Evolutionary conservation across 305 asterid genomes (phyloP).

Genomic region (Lippia alba): DNA sequence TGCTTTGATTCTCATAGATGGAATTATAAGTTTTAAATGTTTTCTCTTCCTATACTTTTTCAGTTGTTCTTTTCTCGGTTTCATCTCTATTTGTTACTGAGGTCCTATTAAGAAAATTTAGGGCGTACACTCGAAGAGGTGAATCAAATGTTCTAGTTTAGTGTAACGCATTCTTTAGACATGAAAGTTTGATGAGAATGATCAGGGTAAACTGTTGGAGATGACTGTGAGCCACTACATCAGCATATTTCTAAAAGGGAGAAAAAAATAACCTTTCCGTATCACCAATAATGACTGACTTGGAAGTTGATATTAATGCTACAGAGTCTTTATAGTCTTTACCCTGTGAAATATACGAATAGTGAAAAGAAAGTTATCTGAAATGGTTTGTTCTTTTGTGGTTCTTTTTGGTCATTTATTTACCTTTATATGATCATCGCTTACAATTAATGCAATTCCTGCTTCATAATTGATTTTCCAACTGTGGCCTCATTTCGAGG

Average conservation of each 20-base stretch:
- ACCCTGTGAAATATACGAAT: conserved; percentile 26
- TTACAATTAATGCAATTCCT: conserved; percentile 30
- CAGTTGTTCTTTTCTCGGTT: neutral
- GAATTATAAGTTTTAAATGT: neutral
- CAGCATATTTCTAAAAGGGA: conserved; percentile 14
- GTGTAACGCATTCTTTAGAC: conserved; percentile 23
- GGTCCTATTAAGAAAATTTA: conserved; percentile 5
- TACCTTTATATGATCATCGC: conserved; percentile 36
- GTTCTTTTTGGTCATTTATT: conserved; percentile 23
- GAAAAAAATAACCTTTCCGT: neutral
- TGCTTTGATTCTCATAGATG: conserved; percentile 2
- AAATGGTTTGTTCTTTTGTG: conserved; percentile 38
- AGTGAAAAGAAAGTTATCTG: conserved; percentile 36
- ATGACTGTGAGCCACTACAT: conserved; percentile 23
- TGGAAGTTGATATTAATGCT: conserved; percentile 33
- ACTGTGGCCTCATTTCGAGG: conserved; percentile 14
- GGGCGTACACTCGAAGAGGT: too few species aligned
- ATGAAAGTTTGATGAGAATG: conserved; percentile 25
- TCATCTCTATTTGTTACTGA: neutral
- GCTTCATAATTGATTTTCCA: conserved; percentile 24
- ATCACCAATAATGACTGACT: conserved; percentile 29
- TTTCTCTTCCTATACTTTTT: neutral
- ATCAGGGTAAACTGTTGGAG: conserved; percentile 22
- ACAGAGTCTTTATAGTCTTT: conserved; percentile 10
- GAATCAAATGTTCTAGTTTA: conserved; percentile 2